phyloP scores from a whole-genome alignment of 208 protist species.

The Crithidia expoeki region DNA sequence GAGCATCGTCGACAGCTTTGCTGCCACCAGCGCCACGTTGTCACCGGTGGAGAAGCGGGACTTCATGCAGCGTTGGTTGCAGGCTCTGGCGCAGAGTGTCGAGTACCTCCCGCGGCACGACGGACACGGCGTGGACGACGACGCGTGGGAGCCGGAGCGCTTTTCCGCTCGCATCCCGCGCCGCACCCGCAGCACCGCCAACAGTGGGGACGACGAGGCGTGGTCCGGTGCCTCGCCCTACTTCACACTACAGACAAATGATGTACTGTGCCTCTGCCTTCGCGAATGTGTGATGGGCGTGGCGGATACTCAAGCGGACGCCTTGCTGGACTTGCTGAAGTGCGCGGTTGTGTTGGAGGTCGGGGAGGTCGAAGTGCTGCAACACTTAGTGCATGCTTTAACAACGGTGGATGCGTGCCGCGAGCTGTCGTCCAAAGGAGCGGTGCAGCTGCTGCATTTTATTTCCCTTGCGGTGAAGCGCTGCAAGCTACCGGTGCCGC shows the following conservation, averaged over 20 bases:
- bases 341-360: conserved; percentile 66
- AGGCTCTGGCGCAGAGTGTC: conserved; percentile 2
- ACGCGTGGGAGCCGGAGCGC: conserved; percentile 6
- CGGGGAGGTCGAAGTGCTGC: conserved; percentile 50
- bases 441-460: conserved; percentile 45
- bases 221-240: conserved; percentile 75
- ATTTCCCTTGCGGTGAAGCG: conserved; percentile 77
- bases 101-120: conserved; percentile 30
- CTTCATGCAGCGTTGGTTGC: conserved; percentile 23
- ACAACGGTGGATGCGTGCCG: conserved; percentile 35
- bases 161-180: conserved; percentile 16
- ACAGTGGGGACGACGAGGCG: conserved; percentile 21
- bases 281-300: conserved; percentile 27
- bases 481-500: conserved; percentile 60
- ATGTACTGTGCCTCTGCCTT: conserved; percentile 72
- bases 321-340: conserved; percentile 37
- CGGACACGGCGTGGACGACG: neutral
- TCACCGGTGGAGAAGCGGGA: conserved; percentile 6
- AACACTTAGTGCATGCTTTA: conserved; percentile 37
- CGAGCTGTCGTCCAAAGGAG: conserved; percentile 24
- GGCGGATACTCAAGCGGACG: neutral
- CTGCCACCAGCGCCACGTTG: conserved; percentile 11
- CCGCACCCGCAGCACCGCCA: neutral
- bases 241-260: conserved; percentile 53
- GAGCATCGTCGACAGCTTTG: conserved; percentile 55